Evolutionary conservation across 2,329 filamentous ascomycete genomes (phyloP).

Genomic region (Furcasterigmium furcatum): DNA sequence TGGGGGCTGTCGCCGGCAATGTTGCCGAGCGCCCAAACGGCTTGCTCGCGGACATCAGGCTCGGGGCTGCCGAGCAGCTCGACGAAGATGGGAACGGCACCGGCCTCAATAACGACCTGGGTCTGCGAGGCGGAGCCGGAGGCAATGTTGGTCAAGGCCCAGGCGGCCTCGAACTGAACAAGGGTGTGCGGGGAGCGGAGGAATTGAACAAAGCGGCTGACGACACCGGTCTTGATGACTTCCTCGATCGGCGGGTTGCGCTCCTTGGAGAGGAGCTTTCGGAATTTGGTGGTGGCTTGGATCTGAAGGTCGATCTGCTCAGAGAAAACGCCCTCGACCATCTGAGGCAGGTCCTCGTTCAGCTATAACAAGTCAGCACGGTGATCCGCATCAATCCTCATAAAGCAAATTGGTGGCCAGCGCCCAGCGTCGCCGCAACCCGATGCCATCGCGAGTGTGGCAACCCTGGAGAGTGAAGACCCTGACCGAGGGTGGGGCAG

Average conservation of each 20-base stretch:
- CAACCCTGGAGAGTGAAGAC: not conserved
- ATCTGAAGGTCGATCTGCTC: conserved; percentile 98
- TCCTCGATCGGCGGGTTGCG: conserved; percentile 98
- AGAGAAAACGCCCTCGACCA: conserved; percentile 97
- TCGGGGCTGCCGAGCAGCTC: conserved; percentile 94
- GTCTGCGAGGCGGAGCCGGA: conserved; percentile 96
- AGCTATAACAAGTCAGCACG: conserved; percentile 55
- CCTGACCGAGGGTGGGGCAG: conserved; percentile 9
- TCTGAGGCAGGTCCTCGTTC: conserved; percentile 95
- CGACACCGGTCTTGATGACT: conserved; percentile 98
- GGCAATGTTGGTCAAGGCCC: conserved; percentile 98
- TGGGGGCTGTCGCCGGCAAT: conserved; percentile 98
- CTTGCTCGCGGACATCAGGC: conserved; percentile 96
- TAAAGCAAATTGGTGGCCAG: too few relatives aligned
- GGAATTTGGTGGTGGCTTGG: conserved; percentile 95
- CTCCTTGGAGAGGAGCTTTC: conserved; percentile 97
- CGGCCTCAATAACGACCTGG: conserved; percentile 97
- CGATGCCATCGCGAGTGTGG: too few relatives aligned
- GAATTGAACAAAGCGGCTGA: conserved; percentile 96
- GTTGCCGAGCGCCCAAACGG: conserved; percentile 97
- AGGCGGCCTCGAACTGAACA: conserved; percentile 98
- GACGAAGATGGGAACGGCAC: conserved; percentile 97
- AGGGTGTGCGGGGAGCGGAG: conserved; percentile 95
- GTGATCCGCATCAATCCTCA: too few relatives aligned
- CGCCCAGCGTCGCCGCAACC: too few relatives aligned